These are phyloP conservation scores for Suillus clintonianus DNA, from an alignment of 768 basidiomycete species.

Conservation along the genomic window DNA sequence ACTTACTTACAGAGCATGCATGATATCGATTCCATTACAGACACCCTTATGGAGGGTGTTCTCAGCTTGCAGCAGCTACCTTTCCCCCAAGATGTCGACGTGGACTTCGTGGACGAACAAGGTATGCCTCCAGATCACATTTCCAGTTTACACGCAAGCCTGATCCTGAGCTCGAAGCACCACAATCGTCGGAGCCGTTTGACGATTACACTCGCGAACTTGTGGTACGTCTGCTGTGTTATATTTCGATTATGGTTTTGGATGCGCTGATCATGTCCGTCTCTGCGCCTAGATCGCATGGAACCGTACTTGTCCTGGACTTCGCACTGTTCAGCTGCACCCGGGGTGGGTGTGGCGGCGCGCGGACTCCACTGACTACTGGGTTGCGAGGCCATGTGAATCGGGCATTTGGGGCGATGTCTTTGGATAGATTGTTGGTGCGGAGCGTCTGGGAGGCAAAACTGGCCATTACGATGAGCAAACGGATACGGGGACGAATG, in stretches of 20 bases:
- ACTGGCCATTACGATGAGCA: too few relatives aligned
- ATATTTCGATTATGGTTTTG: too few relatives aligned
- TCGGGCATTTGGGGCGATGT: not conserved
- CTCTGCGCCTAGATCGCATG: constrained; percentile 37
- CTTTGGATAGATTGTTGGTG: not conserved
- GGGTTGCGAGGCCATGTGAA: not conserved
- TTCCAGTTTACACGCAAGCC: not conserved
- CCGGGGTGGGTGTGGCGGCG: constrained; percentile 42
- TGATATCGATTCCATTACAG: constrained; percentile 19
- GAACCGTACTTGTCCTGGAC: constrained; percentile 40
- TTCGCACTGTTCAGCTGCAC: constrained; percentile 45
- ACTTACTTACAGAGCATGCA: constrained; percentile 2
- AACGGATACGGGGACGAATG: too few relatives aligned
- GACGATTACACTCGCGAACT: not conserved
- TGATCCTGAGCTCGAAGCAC: not conserved
- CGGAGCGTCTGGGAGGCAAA: too few relatives aligned
- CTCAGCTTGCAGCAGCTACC: too few relatives aligned
- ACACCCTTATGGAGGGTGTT: not conserved
- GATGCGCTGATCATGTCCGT: not conserved
- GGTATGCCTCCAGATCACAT: not conserved
- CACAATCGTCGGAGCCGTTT: not conserved
- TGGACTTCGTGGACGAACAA: too few relatives aligned
- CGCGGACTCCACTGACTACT: constrained; percentile 3
- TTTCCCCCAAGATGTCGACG: too few relatives aligned
- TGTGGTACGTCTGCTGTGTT: not conserved